Base-by-base conservation (phyloP, 1,139 yeast genomes). In the Blastobotrys raffinosifermentans region DNA sequence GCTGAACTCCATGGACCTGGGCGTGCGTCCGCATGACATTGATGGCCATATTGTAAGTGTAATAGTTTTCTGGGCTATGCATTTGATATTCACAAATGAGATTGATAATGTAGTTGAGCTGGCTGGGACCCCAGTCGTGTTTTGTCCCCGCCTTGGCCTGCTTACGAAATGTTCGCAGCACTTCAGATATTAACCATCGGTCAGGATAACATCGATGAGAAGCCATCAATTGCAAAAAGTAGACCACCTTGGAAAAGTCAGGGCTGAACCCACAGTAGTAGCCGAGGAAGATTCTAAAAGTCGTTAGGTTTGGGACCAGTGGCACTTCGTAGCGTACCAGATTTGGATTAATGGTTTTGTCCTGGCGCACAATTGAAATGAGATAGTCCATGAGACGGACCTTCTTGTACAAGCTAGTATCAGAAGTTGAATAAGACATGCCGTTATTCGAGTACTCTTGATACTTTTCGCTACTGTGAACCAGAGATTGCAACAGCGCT, bases 311-410 rank as follows among this genome's bases (percentile, higher is more conserved):
- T 3, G 50, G 46, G 9, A 46, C 19, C 5, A 40, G 23, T 1
- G 50, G 50, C 7, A 46, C 41, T 10, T 34, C 20, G 34, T 45
- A 46, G 2, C 31, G 29, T 6, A 19, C 26, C 16, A 19, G 11
- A 9, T n/a, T 11, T 9, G 32, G n/a, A 14, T 20, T 25, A 9
- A 15, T 19, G 10, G 11, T 13, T 6, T n/a, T n/a, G 11, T 13
- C 15, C n/a, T 13, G 11, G 10, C 34, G 34, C 13, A 8, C 21
- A 16, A 35, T 33, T 9, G 36, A 16, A 7, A 40, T 34, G 15
- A 31, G 31, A 19, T 43, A 39, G 26, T 46, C 49, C 39, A 45
- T 45, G 13, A 46, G 29, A 16, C 32, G 38, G 18, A 46, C 19
- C 19, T 31, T 37, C 26, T 38, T 35, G 14, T 39, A 38, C 34